Base-by-base conservation (phyloP, 129 eudicot species). In the Heracleum sosnowskyi region DNA sequence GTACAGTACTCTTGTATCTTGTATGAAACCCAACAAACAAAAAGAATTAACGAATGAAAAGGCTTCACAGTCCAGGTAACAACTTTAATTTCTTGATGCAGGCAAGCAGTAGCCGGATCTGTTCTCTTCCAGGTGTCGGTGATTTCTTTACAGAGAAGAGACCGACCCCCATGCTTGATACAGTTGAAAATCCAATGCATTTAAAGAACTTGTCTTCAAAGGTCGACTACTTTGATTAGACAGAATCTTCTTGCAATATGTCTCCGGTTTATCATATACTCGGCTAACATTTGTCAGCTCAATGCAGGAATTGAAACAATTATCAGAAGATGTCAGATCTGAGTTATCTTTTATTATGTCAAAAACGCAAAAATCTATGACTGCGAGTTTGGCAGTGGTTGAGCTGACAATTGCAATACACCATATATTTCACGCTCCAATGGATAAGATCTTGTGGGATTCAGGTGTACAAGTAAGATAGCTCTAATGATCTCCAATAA, bases 381-480 rank as follows among this genome's bases (percentile, higher is more conserved):
- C 75, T 81, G 84, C 87, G 45, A 91, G 98, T 85, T 78, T 91
- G 84, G 83, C 97, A 51, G 96, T 84, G 45, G 97, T 89, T 35
- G 98, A 93, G 79, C 86, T 93, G 79, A 91, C 98, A n/a, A 84
- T 93, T 80, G 98, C 98, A 36, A 85, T 93, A 47, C 98, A 93
- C 78, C 89, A 85, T 81, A 97, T 91, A 40, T 93, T 93, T 87
- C 86, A 88, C 36, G 86, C 96, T 68, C 98, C 98, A 42, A 81
- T 88, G 88, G 98, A 93, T 88, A 93, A 91, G 81, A 91, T 93
- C 84, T 83, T 91, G 63, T 93, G 98, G 98, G 98, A 93, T 86
- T 82, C 81, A 35, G 97, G 90, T 63, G 90, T 88, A 71, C 97
- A 93, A 74, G 98, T 93, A 84, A 88, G 93, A 73, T 77, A 28